Conservation (phyloP, 331 rosid species). For the Stylosanthes scabra region DNA sequence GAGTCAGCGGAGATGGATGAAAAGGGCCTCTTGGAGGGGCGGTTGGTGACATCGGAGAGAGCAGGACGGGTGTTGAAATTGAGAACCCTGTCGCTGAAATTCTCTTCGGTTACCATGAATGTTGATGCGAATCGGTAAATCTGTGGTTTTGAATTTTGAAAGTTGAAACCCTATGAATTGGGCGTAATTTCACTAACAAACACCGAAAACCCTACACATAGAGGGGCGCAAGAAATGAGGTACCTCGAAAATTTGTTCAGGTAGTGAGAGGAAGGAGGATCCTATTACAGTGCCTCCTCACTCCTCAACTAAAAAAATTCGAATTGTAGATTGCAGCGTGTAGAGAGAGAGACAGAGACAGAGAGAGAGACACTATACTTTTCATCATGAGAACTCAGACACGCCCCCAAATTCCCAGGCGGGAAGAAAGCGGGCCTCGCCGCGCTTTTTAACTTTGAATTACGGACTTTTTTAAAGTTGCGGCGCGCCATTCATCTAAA, state of each 20-base stretch:
- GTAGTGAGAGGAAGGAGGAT: not conserved
- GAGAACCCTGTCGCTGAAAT: conserved; percentile 37
- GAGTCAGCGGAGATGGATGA: conserved; percentile 49
- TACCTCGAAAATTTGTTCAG: not conserved
- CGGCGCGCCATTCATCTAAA: conserved; percentile 21
- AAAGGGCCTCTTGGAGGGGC: conserved; percentile 54
- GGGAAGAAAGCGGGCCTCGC: conserved; percentile 8
- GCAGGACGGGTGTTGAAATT: conserved; percentile 54
- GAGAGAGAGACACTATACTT: too few relatives aligned
- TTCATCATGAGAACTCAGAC: not conserved
- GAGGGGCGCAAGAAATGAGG: not conserved
- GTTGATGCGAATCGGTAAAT: conserved; percentile 3
- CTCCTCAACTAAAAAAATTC: not conserved
- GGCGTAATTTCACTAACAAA: not conserved
- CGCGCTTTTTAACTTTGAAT: conserved; percentile 26
- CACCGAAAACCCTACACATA: not conserved
- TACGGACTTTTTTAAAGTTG: conserved; percentile 20
- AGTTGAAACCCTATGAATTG: conserved; percentile 35
- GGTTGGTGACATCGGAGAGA: conserved; percentile 68
- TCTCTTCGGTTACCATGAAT: conserved; percentile 55
- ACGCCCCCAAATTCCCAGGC: not conserved
- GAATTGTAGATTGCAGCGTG: not conserved
- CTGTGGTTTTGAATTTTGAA: not conserved
- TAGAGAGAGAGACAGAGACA: not conserved
- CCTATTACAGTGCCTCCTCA: not conserved